These are phyloP conservation scores for Laguncularia racemosa DNA, from an alignment of 345 rosid genomes.

Conservation along the genomic window DNA sequence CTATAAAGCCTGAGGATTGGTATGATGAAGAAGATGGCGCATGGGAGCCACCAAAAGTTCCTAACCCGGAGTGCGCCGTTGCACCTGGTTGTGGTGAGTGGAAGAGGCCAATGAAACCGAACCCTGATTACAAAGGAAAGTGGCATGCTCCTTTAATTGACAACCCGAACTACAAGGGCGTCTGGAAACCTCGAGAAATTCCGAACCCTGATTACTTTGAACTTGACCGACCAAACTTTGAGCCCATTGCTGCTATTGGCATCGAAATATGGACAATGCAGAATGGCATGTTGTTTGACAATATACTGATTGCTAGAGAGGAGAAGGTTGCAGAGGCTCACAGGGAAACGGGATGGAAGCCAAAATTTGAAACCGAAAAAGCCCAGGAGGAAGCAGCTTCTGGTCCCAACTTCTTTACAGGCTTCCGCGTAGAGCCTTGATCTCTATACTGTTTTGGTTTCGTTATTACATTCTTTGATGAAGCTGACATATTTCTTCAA, in stretches of 20 bases:
- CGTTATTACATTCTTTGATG: not conserved
- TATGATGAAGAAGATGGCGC: conserved; percentile 60
- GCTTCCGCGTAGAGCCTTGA: conserved; percentile 23
- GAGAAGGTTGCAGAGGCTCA: conserved; percentile 33
- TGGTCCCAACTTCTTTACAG: conserved; percentile 23
- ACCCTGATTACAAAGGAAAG: conserved; percentile 49
- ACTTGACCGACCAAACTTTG: conserved; percentile 35
- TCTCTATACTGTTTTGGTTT: not conserved
- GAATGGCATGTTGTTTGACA: conserved; percentile 46
- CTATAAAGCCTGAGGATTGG: conserved; percentile 52
- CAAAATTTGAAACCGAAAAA: conserved; percentile 36
- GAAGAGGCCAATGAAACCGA: conserved; percentile 43
- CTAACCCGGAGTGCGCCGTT: conserved; percentile 34
- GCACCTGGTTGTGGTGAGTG: conserved; percentile 61
- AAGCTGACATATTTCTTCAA: conserved; percentile 1
- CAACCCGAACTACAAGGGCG: conserved; percentile 45
- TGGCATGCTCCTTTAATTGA: conserved; percentile 50
- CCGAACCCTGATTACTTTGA: conserved; percentile 44
- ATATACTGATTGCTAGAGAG: conserved; percentile 32
- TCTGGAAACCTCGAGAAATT: conserved; percentile 47
- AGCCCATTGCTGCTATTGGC: conserved; percentile 48
- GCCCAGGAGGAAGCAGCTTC: conserved; percentile 31
- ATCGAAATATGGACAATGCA: conserved; percentile 70
- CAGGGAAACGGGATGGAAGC: conserved; percentile 36
- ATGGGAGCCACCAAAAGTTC: conserved; percentile 45